phyloP scores from a whole-genome alignment of 106 monocot genomes.

The Dioscorea dumetorum region DNA sequence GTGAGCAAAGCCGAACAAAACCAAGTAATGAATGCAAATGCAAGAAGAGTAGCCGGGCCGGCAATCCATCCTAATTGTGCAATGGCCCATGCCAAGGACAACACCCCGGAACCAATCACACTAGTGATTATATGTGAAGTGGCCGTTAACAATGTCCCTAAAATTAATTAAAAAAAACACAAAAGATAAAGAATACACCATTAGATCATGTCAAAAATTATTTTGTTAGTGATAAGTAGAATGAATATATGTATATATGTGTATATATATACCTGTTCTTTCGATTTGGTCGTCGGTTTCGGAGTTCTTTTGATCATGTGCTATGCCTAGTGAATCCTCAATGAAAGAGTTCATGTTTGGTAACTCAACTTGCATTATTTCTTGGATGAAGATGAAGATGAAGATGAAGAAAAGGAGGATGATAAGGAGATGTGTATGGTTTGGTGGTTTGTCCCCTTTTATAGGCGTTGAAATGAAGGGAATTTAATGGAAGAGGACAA shows the following conservation, averaged over 20 bases:
- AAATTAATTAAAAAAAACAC: too few relatives aligned
- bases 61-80: slow-evolving; percentile 30
- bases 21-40: slow-evolving; percentile 28
- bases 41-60: slow-evolving; percentile 9
- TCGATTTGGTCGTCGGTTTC: neutral
- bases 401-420: too few relatives aligned
- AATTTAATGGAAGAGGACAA: neutral
- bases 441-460: neutral
- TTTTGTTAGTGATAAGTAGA: too few relatives aligned
- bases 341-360: neutral
- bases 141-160: slow-evolving; percentile 17
- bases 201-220: neutral
- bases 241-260: too few relatives aligned
- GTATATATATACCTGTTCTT: slow-evolving; percentile 8
- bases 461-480: neutral
- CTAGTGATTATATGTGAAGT: slow-evolving; percentile 24
- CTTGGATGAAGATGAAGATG: too few relatives aligned
- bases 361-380: neutral
- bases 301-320: neutral
- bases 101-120: slow-evolving; percentile 25
- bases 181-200: too few relatives aligned
- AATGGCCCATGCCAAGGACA: slow-evolving; percentile 24
- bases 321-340: neutral
- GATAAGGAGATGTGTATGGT: neutral
- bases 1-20: slow-evolving; percentile 21